phyloP scores from a whole-genome alignment of 306 rosid genomes.

The Cucumis sativus region Cucumber_9930_V3 NC_026655.2:4771001-4771500 shows the following conservation, averaged over 20 bases:
- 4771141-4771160: constrained; percentile 23
- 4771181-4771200: not conserved
- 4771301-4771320: not conserved
- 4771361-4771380: not conserved
- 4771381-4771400: not conserved
- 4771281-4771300: not conserved
- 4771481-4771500: not conserved
- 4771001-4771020: constrained; percentile 21
- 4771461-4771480: not conserved
- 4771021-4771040: constrained; percentile 31
- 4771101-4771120: constrained; percentile 59
- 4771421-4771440: not conserved
- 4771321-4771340: not conserved
- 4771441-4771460: not conserved
- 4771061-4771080: constrained; percentile 25
- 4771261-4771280: not conserved
- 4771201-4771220: not conserved
- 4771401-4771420: not conserved
- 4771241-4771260: not conserved
- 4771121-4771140: constrained; percentile 51
- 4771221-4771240: not conserved
- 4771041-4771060: constrained; percentile 36
- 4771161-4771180: not conserved
- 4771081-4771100: constrained; percentile 36
- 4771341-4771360: not conserved